Conservation (phyloP, 2,329 filamentous ascomycete genomes). For the Remersonia thermophila region DNA sequence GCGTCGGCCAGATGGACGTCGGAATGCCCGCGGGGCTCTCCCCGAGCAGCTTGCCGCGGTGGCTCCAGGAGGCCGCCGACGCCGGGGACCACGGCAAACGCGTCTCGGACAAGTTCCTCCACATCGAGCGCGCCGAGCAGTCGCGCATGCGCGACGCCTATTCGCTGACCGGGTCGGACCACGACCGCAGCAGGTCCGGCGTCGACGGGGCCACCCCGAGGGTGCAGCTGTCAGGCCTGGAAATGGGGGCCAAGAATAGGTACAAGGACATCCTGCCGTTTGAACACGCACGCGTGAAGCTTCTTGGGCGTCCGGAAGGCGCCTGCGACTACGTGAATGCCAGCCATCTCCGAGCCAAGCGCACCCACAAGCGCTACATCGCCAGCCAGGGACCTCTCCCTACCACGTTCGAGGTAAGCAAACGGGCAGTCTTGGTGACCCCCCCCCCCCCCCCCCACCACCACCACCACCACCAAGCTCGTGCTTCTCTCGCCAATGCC, state of each 20-base stretch:
- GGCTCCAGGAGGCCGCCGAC: conserved; percentile 61
- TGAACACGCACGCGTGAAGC: conserved; percentile 77
- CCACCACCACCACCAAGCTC: no score
- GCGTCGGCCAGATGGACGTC: conserved; percentile 71
- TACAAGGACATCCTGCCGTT: conserved; percentile 98
- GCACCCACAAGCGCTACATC: conserved; percentile 87
- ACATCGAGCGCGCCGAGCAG: conserved; percentile 75
- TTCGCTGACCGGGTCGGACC: conserved; percentile 34
- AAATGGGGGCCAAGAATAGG: conserved; percentile 88
- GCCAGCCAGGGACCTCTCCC: conserved; percentile 90
- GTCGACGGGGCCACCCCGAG: conserved; percentile 16
- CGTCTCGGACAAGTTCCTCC: conserved; percentile 72
- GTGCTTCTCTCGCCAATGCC: no score
- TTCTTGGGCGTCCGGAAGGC: conserved; percentile 54
- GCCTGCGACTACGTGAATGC: conserved; percentile 93
- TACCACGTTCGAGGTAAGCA: conserved; percentile 74
- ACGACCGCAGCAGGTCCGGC: conserved; percentile 19
- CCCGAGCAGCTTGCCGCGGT: conserved; percentile 50
- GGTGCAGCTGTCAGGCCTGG: conserved; percentile 78
- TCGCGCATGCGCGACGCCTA: conserved; percentile 80
- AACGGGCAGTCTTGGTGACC: no score
- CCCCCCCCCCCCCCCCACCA: no score
- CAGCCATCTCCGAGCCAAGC: conserved; percentile 66
- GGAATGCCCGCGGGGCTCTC: conserved; percentile 34
- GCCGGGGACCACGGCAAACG: conserved; percentile 60